Percentiles rank a stretch among this genome's conserved stretches.
Evolutionary conservation across 495 filamentous ascomycete genomes (phyloP).

Genomic region (Tuber magnatum): DNA sequence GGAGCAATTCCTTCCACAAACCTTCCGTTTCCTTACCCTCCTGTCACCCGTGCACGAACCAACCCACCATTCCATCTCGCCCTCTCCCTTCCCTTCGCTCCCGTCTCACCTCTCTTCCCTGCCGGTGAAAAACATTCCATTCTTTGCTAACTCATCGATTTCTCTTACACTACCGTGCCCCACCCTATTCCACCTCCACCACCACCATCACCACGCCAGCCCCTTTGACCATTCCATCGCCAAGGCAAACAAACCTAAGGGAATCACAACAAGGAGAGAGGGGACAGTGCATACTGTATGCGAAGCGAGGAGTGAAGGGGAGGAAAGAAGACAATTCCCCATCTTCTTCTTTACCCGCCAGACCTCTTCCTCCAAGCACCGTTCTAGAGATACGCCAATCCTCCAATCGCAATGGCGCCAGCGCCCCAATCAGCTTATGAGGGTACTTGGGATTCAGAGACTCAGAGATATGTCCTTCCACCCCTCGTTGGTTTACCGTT

Average conservation of each 20-base stretch:
- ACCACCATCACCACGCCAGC: background rate
- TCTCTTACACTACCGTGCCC: background rate
- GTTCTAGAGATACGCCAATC: background rate
- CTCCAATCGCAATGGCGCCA: conserved; percentile 3
- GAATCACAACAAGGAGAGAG: background rate
- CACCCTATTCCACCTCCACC: background rate
- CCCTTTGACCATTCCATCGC: background rate
- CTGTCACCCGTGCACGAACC: background rate
- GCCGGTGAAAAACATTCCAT: conserved; percentile 3
- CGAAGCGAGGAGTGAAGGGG: background rate
- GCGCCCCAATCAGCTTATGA: conserved; percentile 32
- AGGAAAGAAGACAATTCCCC: background rate
- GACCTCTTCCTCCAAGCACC: background rate
- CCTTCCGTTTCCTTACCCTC: background rate
- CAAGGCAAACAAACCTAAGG: background rate
- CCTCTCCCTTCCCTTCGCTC: background rate
- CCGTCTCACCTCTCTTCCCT: background rate
- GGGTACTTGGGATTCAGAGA: conserved; percentile 27
- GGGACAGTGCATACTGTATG: background rate
- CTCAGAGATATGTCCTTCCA: conserved; percentile 25
- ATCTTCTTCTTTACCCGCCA: conserved; percentile 1
- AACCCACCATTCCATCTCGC: background rate
- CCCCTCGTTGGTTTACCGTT: conserved; percentile 38
- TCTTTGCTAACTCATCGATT: conserved; percentile 2
- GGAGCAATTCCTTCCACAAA: background rate